Evolutionary conservation across 2,329 filamentous ascomycete species (phyloP), one percentile per base, ranked within the genome.

Genomic region (Kalmusia sp.): DNA sequence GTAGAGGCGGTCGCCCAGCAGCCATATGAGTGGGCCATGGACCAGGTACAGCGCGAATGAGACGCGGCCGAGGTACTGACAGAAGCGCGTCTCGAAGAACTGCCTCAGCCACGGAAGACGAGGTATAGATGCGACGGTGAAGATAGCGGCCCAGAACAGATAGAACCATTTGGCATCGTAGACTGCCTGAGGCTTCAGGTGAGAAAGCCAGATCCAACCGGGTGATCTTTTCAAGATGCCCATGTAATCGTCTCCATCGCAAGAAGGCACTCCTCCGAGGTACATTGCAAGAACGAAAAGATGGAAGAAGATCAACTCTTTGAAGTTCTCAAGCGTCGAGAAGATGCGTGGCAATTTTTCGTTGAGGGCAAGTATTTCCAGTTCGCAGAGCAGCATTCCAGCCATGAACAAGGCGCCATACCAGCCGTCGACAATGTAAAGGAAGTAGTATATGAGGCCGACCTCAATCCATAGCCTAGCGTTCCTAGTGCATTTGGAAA

Each of bases 151-250:
- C 76, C 80, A 84, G 66, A 87, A 87, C 2, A 89, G 78, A 65
- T 81, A 89, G 71, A 88, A 88, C 85, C 85, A 89, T 69, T 88
- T 89, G 65, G 80, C 81, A 65, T 88, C 84, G 59, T 79, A 87
- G 9, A 87, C 83, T 1, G 86, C 86, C 64, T 88, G 85, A 0
- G 87, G 85, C 54, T 87, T 88, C 51, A 90, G 75, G 53, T 79
- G 80, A 0, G 85, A 84, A 12, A 87, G 71, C 58, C 79, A 84
- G 57, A 81, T 79, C 85, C 86, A 89, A 2, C 87, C 86, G 0
- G 83, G 80, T 14, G 81, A 85, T 21, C 77, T 76, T 21, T 77
- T 72, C 2, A 90, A 71, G 6, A 80, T 69, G 4, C 78, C 65
- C 3, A 85, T 58, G n/a, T 84, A 76, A 2, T 65, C 62, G 2